Evolutionary conservation across 192 early-diverging fungal genomes (phyloP), one percentile per base, ranked within the genome.

Genomic region (Umbelopsis vinacea): DNA sequence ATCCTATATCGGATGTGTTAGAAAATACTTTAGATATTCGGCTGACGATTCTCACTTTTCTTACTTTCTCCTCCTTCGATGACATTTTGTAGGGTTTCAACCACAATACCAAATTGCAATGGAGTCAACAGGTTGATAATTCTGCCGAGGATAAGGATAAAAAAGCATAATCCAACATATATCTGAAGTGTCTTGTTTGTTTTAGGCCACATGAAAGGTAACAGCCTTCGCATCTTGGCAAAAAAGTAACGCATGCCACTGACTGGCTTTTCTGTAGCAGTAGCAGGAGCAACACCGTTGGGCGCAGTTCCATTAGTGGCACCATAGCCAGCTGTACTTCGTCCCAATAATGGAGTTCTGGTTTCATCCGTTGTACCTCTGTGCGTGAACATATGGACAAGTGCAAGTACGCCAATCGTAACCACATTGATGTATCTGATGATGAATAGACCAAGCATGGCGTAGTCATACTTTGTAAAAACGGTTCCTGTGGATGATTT

Each of bases 131-230:
- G 80, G 74, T 97, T 97, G 73, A 98, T 86, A 21, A 91, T 35
- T 50, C 91, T 86, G 0, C 89, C 92, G 8, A 81, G 46, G 7
- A 78, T 63, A 48, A 99, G 83, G 19, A 93, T 74, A 3, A 84
- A 46, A 74, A 96, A 84, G 66, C 92, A 95, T 17, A 86, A 48
- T 23, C 90, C 72, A 38, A 97, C 85, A 46, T 91, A 80, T 19
- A 92, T 66, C 75, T 94, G 89, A 33, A 96, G 79, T 43, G 74
- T 68, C 4, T 60, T 38, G 35, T 88, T 82, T n/a, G 84, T 76
- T 0, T 83, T 82, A 6, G 97, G 96, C 87, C 93, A 96, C 37
- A 97, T 83, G 73, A 91, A 97, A 5, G 96, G 97, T 50, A 91
- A 37, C 4, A 98, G 80, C 15, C 85, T 85, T 48, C 80, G 70